Evolutionary conservation across 306 rosid species (phyloP), one percentile per base, ranked within the genome.

Genomic region (Herpetospermum pedunculosum): DNA sequence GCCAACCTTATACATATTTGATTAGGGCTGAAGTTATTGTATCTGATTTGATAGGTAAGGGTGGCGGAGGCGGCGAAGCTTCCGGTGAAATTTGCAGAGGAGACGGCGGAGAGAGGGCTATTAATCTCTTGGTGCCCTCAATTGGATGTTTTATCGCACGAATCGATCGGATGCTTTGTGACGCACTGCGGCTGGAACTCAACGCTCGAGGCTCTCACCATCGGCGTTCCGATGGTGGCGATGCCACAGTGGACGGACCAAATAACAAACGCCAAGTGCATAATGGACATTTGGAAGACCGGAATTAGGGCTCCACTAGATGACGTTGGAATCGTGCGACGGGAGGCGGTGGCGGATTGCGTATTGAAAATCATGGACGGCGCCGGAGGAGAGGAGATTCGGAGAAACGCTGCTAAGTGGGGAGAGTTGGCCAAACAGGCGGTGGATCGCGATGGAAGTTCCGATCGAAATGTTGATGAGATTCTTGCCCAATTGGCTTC

Each of bases 151-250:
- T 14, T 72, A 7, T 29, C 48, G 13, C 76, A 72, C 23, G 23
- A 35, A 9, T 19, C 76, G 0, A 35, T 72, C 4, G 76, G 76
- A 6, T 71, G 75, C 4, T 71, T 71, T 18, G 41, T 71, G 9
- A 71, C 75, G 25, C 75, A 71, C 8, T 29, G 60, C 13, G 75
- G 75, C 1, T 71, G 75, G 75, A 71, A 71, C 11, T 71, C 75
- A 1, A 71, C 75, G 5, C 30, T 72, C 4, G 76, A 72, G 46
- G 76, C 76, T 12, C 47, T 32, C 5, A 30, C 67, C 28, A 16
- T 71, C 2, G 75, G 75, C 4, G 60, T 71, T 46, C 75, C 75
- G 4, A 71, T 71, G 75, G 75, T 71, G 30, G 60, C 58, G 7
- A 71, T 71, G 26, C 58, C 75, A 4, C 75, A 71, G 13, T 71